Evolutionary conservation across 192 early-diverging fungal species (phyloP), one percentile per base, ranked within the genome.

Genomic region (Umbelopsis isabellina): DNA sequence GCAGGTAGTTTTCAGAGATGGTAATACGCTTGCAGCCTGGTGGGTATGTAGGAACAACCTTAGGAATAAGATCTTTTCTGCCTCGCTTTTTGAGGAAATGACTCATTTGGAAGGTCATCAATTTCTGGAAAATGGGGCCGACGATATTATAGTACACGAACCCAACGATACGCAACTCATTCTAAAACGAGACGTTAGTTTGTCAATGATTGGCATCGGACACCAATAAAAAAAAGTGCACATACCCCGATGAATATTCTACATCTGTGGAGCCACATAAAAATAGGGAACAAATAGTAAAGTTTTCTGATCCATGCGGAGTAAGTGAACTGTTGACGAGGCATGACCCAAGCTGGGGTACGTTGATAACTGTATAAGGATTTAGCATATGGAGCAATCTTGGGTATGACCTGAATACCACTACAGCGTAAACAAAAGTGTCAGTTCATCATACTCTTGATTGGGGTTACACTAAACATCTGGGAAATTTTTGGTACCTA

Each of bases 21-120:
- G 80, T 66, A 37, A 85, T 47, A 16, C 86, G 82, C 65, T 82
- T 82, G 78, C 86, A 87, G 13, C 86, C 86, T 69, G 79, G 70
- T 18, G 71, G 66, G 74, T 84, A 84, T 20, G 80, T 80, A 16
- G 86, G 86, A 4, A 80, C 75, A 9, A 87, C 66, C 53, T 76
- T 78, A 35, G 71, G 23, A 23, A 67, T 25, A 11, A 67, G 45
- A 25, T 67, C 66, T 2, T 67, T 53, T 25, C 72, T 33, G 37
- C 72, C 75, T 15, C 74, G 78, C 6, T 77, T 61, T 51, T 49
- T 64, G 12, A 50, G 67, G 18, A n/a, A 77, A 79, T 7, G 67
- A 45, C 46, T 47, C 68, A 49, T 80, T 15, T 61, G 55, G 0
- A 15, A 61, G 27, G 1, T 12, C 30, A 61, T 61, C 4, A 30